A percentile compares a stretch with the other conserved stretches of the same genome.
Conservation (phyloP, 164 flowering plant genomes). For the Chloranthus sessilifolius region DNA sequence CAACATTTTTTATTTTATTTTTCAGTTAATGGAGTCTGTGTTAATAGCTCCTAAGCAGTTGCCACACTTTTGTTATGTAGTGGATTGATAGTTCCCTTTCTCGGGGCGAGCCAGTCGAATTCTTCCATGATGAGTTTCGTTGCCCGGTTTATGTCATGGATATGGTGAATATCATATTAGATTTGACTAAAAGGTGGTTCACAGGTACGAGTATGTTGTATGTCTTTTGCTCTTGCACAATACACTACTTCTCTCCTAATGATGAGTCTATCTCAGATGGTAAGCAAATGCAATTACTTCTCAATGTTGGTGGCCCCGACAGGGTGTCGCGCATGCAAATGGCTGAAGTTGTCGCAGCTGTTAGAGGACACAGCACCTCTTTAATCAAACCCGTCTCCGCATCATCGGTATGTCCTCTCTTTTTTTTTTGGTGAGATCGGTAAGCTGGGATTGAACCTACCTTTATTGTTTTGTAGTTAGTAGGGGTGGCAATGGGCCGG, state of each 20-base stretch:
- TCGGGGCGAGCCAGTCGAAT: constrained; percentile 53
- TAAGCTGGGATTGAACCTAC: too few relatives aligned
- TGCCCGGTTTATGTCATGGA: constrained; percentile 88
- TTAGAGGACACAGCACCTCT: constrained; percentile 53
- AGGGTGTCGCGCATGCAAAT: constrained; percentile 82
- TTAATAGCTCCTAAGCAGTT: not conserved
- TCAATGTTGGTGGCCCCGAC: constrained; percentile 87
- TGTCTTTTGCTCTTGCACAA: too few relatives aligned
- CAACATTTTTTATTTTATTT: too few relatives aligned
- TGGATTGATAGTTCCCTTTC: constrained; percentile 84
- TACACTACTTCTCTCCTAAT: not conserved
- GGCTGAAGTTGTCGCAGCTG: constrained; percentile 78
- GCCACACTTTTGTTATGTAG: constrained; percentile 26
- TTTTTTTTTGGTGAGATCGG: too few relatives aligned
- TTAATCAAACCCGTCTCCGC: constrained; percentile 69
- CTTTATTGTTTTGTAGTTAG: too few relatives aligned
- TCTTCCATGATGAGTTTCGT: constrained; percentile 84
- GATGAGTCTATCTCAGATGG: constrained; percentile 31
- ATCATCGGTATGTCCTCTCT: constrained; percentile 50
- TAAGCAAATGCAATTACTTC: constrained; percentile 47
- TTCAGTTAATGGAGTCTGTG: too few relatives aligned
- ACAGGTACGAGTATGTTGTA: constrained; percentile 43
- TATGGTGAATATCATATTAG: constrained; percentile 51
- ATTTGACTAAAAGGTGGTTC: constrained; percentile 49
- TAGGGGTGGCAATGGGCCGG: too few relatives aligned